Percentiles rank a stretch among this genome's conserved stretches.
phyloP scores from a whole-genome alignment of 176 grass and related monocot species.

The Saccharum officinarum region DNA sequence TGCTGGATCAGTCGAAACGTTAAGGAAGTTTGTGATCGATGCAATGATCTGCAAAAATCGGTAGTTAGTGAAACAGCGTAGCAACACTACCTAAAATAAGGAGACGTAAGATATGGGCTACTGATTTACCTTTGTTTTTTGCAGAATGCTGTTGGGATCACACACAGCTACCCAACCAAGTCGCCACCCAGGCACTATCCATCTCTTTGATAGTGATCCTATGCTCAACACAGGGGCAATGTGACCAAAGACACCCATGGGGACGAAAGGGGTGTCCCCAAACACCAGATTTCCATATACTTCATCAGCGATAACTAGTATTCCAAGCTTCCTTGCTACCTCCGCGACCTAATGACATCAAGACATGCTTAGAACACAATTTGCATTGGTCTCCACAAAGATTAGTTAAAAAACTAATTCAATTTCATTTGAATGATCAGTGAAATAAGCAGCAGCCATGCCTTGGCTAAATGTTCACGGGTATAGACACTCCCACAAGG shows the following conservation, averaged over 20 bases:
- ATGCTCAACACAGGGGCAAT: conserved; percentile 70
- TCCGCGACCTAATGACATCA: conserved; percentile 51
- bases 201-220: conserved; percentile 87
- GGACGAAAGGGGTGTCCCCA: conserved; percentile 67
- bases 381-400: not conserved
- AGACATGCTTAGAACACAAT: not conserved
- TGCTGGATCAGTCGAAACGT: conserved; percentile 62
- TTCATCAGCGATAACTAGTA: conserved; percentile 75
- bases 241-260: conserved; percentile 67
- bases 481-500: conserved; percentile 84
- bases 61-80: not conserved
- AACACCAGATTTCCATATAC: conserved; percentile 78
- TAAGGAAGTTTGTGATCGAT: conserved; percentile 46
- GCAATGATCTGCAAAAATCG: not conserved
- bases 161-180: conserved; percentile 43
- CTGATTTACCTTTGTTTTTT: conserved; percentile 43
- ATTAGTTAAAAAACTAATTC: not conserved
- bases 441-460: not conserved
- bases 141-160: conserved; percentile 46
- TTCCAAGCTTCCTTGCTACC: conserved; percentile 64
- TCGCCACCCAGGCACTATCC: conserved; percentile 61
- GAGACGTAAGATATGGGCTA: not conserved
- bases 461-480: conserved; percentile 54
- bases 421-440: not conserved
- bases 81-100: not conserved